Percentiles rank a stretch among this genome's conserved stretches.
Evolutionary conservation across 2,329 filamentous ascomycete genomes (phyloP).

Genomic region (Ceratocystis variospora): DNA sequence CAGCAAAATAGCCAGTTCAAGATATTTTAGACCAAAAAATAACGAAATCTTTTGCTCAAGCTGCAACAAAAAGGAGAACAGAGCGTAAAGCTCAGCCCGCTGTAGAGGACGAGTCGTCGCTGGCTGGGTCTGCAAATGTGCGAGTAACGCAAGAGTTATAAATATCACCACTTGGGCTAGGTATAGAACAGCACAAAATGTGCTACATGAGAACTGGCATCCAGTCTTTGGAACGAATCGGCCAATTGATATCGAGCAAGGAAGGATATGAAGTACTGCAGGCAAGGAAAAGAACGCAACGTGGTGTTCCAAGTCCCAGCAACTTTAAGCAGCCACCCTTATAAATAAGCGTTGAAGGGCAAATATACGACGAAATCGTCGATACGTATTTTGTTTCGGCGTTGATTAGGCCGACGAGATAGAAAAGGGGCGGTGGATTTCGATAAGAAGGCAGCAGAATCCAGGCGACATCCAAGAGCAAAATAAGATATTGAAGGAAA

Average conservation of each 20-base stretch:
- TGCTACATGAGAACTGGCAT: slow-evolving; percentile 1
- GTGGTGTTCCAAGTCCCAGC: not conserved
- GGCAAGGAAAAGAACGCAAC: not conserved
- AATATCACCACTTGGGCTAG: not conserved
- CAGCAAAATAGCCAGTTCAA: not conserved
- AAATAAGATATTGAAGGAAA: not conserved
- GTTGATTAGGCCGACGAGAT: not conserved
- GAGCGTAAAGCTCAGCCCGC: not conserved
- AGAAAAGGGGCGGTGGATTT: not conserved
- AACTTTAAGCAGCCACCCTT: not conserved
- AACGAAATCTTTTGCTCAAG: not conserved
- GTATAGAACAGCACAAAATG: not conserved
- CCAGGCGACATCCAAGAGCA: not conserved
- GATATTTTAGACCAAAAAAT: not conserved
- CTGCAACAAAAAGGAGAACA: not conserved
- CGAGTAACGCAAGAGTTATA: not conserved
- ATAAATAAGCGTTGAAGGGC: not conserved
- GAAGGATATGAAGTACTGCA: not conserved
- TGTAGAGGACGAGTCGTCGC: not conserved
- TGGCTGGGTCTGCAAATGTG: not conserved
- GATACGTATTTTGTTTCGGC: not conserved
- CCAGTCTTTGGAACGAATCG: not conserved
- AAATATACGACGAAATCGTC: not conserved
- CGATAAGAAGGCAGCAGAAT: not conserved
- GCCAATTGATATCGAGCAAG: not conserved